Base-by-base conservation (phyloP, 345 rosid species). In the Eucalyptus curtisii region DNA sequence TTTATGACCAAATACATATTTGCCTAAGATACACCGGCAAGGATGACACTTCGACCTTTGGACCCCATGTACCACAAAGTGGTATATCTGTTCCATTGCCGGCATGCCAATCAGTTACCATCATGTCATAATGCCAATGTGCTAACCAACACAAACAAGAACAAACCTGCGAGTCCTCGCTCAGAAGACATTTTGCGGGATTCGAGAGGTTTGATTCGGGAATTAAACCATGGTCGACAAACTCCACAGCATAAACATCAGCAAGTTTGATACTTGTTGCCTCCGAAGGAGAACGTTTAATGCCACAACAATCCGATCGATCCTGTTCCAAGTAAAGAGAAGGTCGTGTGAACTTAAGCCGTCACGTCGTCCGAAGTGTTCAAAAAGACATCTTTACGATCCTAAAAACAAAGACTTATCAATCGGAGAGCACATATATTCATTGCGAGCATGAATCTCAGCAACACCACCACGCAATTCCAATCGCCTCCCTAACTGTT, bases 211-310 rank as follows among this genome's bases (percentile, higher is more conserved):
- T 86, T 24, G 89, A 87, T 90, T 91, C 92, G 90, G 87, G 95
- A 87, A 93, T 87, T 44, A 88, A 84, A 64, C 94, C 95, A 47
- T 91, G 85, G 87, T 89, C 89, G 27, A 68, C 86, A 55, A 95
- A 90, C 94, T 96, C 99, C 79, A 94, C 96, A 81, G 95, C 95
- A 92, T 97, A 97, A 48, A 93, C 88, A 90, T 96, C 97, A 88
- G 94, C 91, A 90, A 96, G 92, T 24, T 88, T 91, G 87, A 96
- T 92, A 90, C 90, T 92, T 17, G 88, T 90, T 57, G 93, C 87
- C 49, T 89, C 66, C 57, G 90, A 89, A 64, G 93, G 93, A 40
- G 37, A 81, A 90, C 88, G 85, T 91, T 89, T 92, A 86, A 94
- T 89, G 90, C 97, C 95, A 88, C 93, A 92, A 91, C 98, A 96